These are phyloP conservation scores for Nicotiana sylvestris DNA, from an alignment of 257 asterid genomes.

Conservation along the genomic window DNA sequence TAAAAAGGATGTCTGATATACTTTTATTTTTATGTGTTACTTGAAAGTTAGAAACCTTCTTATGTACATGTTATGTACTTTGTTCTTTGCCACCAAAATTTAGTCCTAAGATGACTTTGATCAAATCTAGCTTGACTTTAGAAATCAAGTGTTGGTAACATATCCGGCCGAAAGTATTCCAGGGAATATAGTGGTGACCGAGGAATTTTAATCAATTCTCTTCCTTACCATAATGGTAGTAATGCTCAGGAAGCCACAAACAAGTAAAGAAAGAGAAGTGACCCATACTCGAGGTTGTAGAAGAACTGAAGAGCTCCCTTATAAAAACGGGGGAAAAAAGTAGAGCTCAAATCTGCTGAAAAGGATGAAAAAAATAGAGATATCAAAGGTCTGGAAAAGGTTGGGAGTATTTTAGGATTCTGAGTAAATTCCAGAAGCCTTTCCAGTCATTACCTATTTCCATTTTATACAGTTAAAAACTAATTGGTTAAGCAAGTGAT, in stretches of 20 bases:
- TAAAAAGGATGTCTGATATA: neutral
- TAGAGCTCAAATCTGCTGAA: neutral
- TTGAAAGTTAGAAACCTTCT: neutral
- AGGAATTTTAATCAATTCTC: neutral
- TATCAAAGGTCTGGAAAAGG: neutral
- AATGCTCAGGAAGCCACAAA: neutral
- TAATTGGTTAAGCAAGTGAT: neutral
- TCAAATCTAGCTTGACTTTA: neutral
- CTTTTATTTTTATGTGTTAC: neutral
- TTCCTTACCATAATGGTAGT: neutral
- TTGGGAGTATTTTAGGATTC: neutral
- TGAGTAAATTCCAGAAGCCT: neutral
- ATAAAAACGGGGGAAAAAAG: neutral
- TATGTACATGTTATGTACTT: neutral
- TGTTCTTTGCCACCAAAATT: neutral
- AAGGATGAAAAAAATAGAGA: neutral
- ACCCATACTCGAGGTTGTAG: neutral
- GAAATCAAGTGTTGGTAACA: neutral
- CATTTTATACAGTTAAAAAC: neutral
- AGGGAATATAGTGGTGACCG: neutral
- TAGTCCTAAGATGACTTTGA: neutral
- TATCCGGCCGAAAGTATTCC: neutral
- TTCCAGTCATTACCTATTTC: neutral
- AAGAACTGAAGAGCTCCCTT: neutral
- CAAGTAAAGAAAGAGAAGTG: neutral